A percentile compares a stretch with the other conserved stretches of the same genome.
Evolutionary conservation across 106 monocot genomes (phyloP).

Genomic region (Allium sativum): DNA sequence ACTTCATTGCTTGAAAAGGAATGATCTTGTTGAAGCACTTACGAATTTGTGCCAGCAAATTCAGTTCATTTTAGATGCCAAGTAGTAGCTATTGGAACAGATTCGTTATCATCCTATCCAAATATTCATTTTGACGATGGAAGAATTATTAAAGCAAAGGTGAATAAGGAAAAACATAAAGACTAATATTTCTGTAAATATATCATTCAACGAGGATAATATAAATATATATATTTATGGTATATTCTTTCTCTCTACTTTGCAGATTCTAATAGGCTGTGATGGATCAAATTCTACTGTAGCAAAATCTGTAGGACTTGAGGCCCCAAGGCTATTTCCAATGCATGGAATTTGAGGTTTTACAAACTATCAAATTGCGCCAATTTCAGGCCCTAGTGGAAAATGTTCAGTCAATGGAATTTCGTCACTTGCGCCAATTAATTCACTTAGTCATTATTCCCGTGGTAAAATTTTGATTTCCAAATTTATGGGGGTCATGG

Average conservation of each 20-base stretch:
- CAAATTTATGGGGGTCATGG: constrained; percentile 56
- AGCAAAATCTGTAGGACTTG: constrained; percentile 15
- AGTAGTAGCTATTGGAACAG: neutral
- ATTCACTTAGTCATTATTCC: constrained; percentile 72
- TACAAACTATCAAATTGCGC: constrained; percentile 16
- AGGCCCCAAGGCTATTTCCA: neutral
- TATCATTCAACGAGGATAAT: no score
- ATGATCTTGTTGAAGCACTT: constrained; percentile 35
- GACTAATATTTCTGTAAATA: no score
- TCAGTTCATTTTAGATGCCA: constrained; percentile 13
- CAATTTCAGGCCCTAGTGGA: constrained; percentile 82
- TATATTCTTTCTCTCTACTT: no score
- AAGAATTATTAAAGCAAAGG: constrained; percentile 25
- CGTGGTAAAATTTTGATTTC: constrained; percentile 65
- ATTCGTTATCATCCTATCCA: neutral
- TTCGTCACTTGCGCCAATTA: constrained; percentile 75
- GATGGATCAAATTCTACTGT: constrained; percentile 24
- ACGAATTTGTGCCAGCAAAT: constrained; percentile 15
- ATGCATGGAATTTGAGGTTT: constrained; percentile 8
- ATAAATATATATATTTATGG: no score
- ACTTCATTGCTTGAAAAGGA: constrained; percentile 34
- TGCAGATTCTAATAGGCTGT: constrained; percentile 27
- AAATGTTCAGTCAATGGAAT: constrained; percentile 90
- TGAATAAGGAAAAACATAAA: neutral
- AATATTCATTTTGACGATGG: constrained; percentile 1